Evolutionary conservation across 129 eudicot genomes (phyloP).

Genomic region (Heracleum sosnowskyi): DNA sequence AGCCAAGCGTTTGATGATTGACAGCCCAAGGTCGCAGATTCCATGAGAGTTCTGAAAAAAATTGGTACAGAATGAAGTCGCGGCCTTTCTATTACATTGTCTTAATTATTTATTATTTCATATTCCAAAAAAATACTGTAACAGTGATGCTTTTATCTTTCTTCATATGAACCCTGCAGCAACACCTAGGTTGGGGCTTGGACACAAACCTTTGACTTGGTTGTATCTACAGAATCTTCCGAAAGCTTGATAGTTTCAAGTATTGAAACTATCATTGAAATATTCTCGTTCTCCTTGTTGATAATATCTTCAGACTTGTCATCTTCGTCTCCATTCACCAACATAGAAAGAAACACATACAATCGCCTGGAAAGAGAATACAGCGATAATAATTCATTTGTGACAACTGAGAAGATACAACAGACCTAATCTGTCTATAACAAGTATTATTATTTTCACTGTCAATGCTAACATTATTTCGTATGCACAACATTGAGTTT

Average conservation of each 20-base stretch:
- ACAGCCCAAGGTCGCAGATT: constrained; percentile 75
- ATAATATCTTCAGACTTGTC: constrained; percentile 43
- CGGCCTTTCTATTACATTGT: not conserved
- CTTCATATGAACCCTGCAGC: not conserved
- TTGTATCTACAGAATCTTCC: constrained; percentile 54
- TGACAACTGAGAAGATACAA: constrained; percentile 9
- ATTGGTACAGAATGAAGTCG: constrained; percentile 13
- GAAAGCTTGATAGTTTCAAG: constrained; percentile 55
- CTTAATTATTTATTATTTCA: not conserved
- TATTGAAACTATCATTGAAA: constrained; percentile 34
- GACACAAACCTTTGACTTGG: constrained; percentile 60
- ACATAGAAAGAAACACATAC: constrained; percentile 56
- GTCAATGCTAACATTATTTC: not conserved
- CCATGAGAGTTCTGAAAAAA: constrained; percentile 72
- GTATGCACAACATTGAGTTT: not conserved
- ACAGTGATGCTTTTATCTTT: not conserved
- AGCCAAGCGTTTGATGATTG: constrained; percentile 51
- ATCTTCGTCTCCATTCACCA: constrained; percentile 60
- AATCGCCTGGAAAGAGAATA: constrained; percentile 40
- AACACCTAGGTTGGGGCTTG: not conserved
- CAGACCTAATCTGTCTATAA: not conserved
- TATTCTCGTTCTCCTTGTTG: constrained; percentile 38
- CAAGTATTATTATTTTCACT: not conserved
- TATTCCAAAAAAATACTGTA: not conserved
- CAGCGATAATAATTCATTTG: not conserved